Evolutionary conservation across 257 asterid species (phyloP).

Genomic region (Paulownia fortunei): DNA sequence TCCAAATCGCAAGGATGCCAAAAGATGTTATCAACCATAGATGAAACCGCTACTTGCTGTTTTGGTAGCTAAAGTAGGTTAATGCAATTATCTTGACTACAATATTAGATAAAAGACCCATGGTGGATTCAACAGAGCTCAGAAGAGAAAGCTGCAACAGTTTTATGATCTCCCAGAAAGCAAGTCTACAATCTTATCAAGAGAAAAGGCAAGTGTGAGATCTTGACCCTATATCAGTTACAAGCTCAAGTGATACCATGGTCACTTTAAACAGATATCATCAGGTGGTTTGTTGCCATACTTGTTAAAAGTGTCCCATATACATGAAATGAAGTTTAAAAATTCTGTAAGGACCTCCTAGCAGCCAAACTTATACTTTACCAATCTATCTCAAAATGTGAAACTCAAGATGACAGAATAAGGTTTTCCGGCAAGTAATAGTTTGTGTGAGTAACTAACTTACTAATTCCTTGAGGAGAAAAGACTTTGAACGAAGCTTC

Average conservation of each 20-base stretch:
- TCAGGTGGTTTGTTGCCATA: neutral
- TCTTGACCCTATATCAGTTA: neutral
- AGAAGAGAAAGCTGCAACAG: neutral
- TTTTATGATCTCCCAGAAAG: neutral
- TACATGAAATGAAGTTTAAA: neutral
- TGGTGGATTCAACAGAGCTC: neutral
- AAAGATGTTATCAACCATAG: neutral
- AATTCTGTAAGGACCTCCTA: neutral
- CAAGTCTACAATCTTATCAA: neutral
- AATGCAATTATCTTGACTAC: neutral
- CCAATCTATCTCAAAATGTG: neutral
- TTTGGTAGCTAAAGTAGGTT: neutral
- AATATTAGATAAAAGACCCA: neutral
- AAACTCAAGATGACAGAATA: constrained; percentile 3
- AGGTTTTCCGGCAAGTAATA: neutral
- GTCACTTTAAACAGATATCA: neutral
- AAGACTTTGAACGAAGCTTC: constrained; percentile 92
- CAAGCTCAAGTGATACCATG: neutral
- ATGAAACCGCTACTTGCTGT: neutral
- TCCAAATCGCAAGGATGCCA: neutral
- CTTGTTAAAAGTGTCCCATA: neutral
- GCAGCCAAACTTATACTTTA: neutral
- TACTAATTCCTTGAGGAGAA: constrained; percentile 91
- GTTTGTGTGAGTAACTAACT: constrained; percentile 35
- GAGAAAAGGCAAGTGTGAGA: neutral